Evolutionary conservation across 768 basidiomycete genomes (phyloP).

Genomic region (Crucibulum laeve): DNA sequence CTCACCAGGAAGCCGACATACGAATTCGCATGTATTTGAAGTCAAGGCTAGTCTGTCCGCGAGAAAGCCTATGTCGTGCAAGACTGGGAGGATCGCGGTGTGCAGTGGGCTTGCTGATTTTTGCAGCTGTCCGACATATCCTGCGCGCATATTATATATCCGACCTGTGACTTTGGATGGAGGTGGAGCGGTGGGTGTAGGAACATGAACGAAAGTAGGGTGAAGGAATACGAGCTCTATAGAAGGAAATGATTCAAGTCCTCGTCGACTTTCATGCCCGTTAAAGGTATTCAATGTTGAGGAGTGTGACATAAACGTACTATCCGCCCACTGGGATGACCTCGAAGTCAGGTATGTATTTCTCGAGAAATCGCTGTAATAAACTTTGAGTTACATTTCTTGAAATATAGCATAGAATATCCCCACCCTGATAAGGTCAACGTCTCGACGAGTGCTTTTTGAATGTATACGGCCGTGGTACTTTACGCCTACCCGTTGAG

Average conservation of each 20-base stretch:
- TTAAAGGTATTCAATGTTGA: too few species aligned
- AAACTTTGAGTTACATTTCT: not conserved
- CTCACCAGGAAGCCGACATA: too few species aligned
- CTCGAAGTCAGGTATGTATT: not conserved
- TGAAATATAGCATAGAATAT: not conserved
- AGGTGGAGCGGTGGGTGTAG: conserved; percentile 25
- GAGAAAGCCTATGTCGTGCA: too few species aligned
- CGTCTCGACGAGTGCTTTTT: conserved; percentile 33
- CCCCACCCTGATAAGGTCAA: conserved; percentile 16
- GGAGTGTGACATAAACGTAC: too few species aligned
- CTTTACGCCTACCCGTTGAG: conserved; percentile 31
- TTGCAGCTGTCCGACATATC: too few species aligned
- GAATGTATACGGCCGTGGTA: conserved; percentile 38
- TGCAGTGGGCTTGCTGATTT: too few species aligned
- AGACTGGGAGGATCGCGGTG: too few species aligned
- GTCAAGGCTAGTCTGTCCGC: too few species aligned
- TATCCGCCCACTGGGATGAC: not conserved
- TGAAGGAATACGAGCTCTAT: conserved; percentile 42
- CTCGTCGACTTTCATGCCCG: conserved; percentile 63
- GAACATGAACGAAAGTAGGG: conserved; percentile 38
- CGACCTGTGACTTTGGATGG: too few species aligned
- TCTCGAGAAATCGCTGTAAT: not conserved
- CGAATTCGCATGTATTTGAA: too few species aligned
- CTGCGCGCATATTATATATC: too few species aligned
- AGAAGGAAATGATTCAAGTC: conserved; percentile 24